Base-by-base conservation (phyloP, 148 eudicot genomes). In the Fagopyrum esculentum region DNA sequence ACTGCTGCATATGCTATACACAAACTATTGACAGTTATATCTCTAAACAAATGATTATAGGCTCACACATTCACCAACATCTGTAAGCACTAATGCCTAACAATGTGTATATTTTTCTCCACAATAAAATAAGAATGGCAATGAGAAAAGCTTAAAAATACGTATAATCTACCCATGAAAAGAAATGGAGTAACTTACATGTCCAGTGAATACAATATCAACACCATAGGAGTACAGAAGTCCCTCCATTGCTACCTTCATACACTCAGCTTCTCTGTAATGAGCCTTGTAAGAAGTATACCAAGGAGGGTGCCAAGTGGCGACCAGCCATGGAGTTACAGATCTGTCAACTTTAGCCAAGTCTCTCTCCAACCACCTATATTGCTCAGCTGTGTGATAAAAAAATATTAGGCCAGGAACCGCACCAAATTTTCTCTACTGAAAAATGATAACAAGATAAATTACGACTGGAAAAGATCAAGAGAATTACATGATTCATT, bases 271-370 rank as follows among this genome's bases (percentile, higher is more conserved):
- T 82, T 92, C 98, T 83, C 96, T 85, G 77, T 95, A 95, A 78
- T 95, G 98, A 69, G 98, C 89, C 78, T 81, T 81, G 83, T 92
- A 95, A 70, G 82, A 86, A 77, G 82, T 85, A 80, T 95, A 95
- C 98, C 98, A 95, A 9, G 98, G 98, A 70, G 97, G 87, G 86
- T 95, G 97, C 97, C 96, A 92, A 30, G 87, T 79, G 72, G 90
- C 96, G 45, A 95, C 85, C 75, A 95, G 80, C 98, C 98, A 95
- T 54, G 98, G 98, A 56, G 97, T 95, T 64, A 86, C 83, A 57
- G 85, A 73, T 69, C 98, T 80, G 78, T 95, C 86, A 43, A 95
- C 93, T 22, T 86, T 87, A 45, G 92, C 91, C 73, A 95, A 81
- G 82, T 95, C 98, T 80, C 83, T 85, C 86, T 83, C 88, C 86